Conservation (phyloP, 2,329 filamentous ascomycete genomes). For the Harringtonia lauricola region DNA sequence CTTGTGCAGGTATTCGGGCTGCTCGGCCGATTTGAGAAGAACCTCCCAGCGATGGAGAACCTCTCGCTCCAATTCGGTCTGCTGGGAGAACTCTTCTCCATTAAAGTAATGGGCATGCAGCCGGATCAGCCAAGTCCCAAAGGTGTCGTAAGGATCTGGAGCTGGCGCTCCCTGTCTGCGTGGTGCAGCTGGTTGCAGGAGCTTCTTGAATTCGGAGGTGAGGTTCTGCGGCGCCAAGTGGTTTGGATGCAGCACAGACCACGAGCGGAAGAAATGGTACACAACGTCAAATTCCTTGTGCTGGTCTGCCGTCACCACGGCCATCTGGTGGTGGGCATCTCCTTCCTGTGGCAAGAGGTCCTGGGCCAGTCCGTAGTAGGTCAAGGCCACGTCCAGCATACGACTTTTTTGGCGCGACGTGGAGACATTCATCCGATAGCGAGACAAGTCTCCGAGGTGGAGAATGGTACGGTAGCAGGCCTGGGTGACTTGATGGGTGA, state of each 20-base stretch:
- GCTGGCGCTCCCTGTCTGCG: conserved; percentile 16
- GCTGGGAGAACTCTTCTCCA: conserved; percentile 61
- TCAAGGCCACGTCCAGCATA: conserved; percentile 68
- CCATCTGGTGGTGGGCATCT: conserved; percentile 79
- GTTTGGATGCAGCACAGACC: conserved; percentile 59
- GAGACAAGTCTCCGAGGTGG: conserved; percentile 78
- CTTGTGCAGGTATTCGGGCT: conserved; percentile 59
- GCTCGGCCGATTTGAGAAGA: conserved; percentile 57
- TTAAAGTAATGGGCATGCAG: conserved; percentile 78
- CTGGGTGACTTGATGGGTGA: conserved; percentile 50
- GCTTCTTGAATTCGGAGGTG: conserved; percentile 59
- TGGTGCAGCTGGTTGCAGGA: conserved; percentile 25
- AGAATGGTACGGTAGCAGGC: conserved; percentile 79
- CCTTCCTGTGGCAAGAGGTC: conserved; percentile 70
- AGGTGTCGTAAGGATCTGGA: conserved; percentile 48
- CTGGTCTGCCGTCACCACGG: conserved; percentile 68
- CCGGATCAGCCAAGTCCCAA: conserved; percentile 73
- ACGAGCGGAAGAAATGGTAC: conserved; percentile 80
- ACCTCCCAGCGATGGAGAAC: conserved; percentile 68
- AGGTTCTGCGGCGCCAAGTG: conserved; percentile 69
- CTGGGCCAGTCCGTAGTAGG: conserved; percentile 75
- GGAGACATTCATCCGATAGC: conserved; percentile 55
- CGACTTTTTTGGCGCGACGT: conserved; percentile 60
- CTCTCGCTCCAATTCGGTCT: conserved; percentile 75
- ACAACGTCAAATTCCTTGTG: conserved; percentile 69